Conservation (phyloP, 352 stramenopile genomes). For the Phytophthora meadii region DNA sequence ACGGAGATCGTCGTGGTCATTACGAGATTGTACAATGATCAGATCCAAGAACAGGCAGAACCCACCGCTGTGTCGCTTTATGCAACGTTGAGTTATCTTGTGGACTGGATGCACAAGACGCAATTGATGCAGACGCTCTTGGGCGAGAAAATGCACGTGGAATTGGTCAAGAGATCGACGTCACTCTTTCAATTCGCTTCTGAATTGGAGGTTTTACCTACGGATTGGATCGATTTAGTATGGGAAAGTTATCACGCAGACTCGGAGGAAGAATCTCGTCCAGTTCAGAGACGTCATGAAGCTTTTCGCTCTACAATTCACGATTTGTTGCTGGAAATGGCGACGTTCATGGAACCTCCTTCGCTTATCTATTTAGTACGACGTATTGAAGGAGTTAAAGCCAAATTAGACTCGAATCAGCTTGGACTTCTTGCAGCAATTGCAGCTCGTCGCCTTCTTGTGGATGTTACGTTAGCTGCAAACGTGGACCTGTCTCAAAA, state of each 20-base stretch:
- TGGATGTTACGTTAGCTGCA: background rate
- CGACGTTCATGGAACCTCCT: slow-evolving; percentile 51
- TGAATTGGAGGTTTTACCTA: slow-evolving; percentile 39
- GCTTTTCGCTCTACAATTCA: slow-evolving; percentile 49
- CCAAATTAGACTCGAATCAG: slow-evolving; percentile 38
- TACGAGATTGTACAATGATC: slow-evolving; percentile 50
- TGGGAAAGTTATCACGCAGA: slow-evolving; percentile 59
- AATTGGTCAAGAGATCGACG: slow-evolving; percentile 68
- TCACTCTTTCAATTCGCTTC: slow-evolving; percentile 70
- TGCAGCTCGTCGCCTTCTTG: slow-evolving; percentile 30
- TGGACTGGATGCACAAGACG: slow-evolving; percentile 61
- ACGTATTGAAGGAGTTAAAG: slow-evolving; percentile 29
- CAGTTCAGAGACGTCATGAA: slow-evolving; percentile 52
- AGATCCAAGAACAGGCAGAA: slow-evolving; percentile 41
- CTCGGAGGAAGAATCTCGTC: slow-evolving; percentile 4
- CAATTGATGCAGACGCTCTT: slow-evolving; percentile 61
- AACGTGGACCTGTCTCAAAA: background rate
- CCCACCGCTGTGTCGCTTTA: slow-evolving; percentile 33
- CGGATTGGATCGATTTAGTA: slow-evolving; percentile 56
- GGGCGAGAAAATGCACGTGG: slow-evolving; percentile 68
- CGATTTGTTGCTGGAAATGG: slow-evolving; percentile 61
- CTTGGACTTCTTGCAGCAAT: slow-evolving; percentile 44
- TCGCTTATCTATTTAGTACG: slow-evolving; percentile 44
- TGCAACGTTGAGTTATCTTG: slow-evolving; percentile 36
- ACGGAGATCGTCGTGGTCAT: slow-evolving; percentile 65